phyloP scores from a whole-genome alignment of 2,329 filamentous ascomycete species.

The Lasiodiplodia theobromae region DNA sequence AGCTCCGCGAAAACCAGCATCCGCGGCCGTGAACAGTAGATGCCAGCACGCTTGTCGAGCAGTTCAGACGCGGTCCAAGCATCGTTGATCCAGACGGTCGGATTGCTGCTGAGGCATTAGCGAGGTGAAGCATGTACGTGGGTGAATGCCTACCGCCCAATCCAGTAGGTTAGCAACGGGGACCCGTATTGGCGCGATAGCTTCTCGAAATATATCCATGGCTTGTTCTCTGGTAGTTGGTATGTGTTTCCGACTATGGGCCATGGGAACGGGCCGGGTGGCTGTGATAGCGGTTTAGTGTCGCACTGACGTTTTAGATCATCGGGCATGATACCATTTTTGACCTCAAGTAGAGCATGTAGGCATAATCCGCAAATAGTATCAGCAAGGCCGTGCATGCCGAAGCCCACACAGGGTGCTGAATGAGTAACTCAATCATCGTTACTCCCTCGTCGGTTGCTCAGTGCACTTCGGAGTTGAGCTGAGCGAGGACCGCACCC shows the following conservation, averaged over 20 bases:
- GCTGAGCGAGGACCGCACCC: neutral
- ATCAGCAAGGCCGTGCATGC: conserved; percentile 34
- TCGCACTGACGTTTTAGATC: neutral
- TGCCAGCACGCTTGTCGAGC: conserved; percentile 59
- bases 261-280: conserved; percentile 62
- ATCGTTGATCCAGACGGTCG: conserved; percentile 53
- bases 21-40: conserved; percentile 60
- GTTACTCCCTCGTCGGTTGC: neutral
- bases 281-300: conserved; percentile 44
- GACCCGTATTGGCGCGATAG: conserved; percentile 58
- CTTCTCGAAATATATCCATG: conserved; percentile 65
- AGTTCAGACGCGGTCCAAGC: conserved; percentile 60
- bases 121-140: conserved; percentile 32
- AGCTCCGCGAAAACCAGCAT: conserved; percentile 55
- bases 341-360: conserved; percentile 58
- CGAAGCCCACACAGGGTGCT: conserved; percentile 22
- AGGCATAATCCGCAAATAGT: conserved; percentile 53
- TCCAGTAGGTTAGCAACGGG: conserved; percentile 64
- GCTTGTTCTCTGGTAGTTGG: conserved; percentile 61
- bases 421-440: conserved; percentile 17
- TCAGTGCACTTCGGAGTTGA: neutral
- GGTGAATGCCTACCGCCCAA: conserved; percentile 40
- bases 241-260: conserved; percentile 65
- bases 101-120: conserved; percentile 50
- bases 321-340: conserved; percentile 50